A percentile compares a stretch with the other conserved stretches of the same genome.
Conservation (phyloP, 148 eudicot genomes). For the Camellia lanceoleosa region DNA sequence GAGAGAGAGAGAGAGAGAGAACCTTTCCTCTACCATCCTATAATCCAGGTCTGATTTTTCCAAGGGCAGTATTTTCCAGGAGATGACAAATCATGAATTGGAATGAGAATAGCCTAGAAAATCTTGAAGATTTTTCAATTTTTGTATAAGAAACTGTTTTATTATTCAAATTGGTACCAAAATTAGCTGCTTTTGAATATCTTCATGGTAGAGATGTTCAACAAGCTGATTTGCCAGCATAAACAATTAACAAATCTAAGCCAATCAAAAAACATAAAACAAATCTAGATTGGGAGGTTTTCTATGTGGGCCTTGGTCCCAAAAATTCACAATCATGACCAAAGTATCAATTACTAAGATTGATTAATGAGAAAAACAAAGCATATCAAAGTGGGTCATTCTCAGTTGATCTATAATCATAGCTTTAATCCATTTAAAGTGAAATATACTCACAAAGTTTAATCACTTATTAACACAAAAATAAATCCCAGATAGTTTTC, state of each 20-base stretch:
- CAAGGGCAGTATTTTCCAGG: not conserved
- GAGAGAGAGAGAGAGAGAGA: too few species aligned
- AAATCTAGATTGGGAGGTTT: not conserved
- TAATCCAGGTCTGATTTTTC: not conserved
- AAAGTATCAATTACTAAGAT: not conserved
- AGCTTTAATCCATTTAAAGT: not conserved
- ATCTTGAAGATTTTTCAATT: not conserved
- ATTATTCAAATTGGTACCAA: not conserved
- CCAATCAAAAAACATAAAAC: not conserved
- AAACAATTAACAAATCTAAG: too few species aligned
- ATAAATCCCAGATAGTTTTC: not conserved
- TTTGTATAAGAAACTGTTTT: not conserved
- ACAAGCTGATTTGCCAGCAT: not conserved
- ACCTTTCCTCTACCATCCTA: not conserved
- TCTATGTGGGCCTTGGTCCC: not conserved
- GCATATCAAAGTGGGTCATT: slow-evolving; percentile 15
- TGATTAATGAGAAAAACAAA: not conserved
- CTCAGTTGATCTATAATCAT: slow-evolving; percentile 13
- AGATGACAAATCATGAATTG: not conserved
- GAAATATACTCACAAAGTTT: not conserved
- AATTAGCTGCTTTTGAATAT: not conserved
- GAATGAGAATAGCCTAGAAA: not conserved
- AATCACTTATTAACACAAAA: not conserved
- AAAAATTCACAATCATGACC: slow-evolving; percentile 3
- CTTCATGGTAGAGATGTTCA: not conserved